Base-by-base conservation (phyloP, 2,329 filamentous ascomycete genomes). In the Echinosphaeria canescens region DNA sequence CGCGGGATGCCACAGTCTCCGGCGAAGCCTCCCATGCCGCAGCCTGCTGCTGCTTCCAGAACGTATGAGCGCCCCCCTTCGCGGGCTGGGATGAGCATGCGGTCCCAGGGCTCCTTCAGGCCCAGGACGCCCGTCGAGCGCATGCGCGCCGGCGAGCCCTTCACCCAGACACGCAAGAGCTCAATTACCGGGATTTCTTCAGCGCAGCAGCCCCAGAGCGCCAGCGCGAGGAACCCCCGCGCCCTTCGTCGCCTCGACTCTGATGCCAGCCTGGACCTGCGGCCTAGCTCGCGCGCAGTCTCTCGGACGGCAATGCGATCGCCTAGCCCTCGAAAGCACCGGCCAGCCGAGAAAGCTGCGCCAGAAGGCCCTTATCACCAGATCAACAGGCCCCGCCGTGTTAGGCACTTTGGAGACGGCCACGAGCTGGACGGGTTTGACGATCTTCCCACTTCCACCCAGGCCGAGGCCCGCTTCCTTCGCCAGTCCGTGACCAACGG, bases 391-490 rank as follows among this genome's bases (percentile, higher is more conserved):
- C 81, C 81, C 3, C 59, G 66, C 19, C 60, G 69, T 22, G 57
- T 59, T 31, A 63, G 71, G 24, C 69, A 79, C 39, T 98, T 90
- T 50, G 88, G 88, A 10, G 81, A 93, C 46, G 88, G 88, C 11
- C 76, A 75, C 32, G 88, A 98, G 48, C 59, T 98, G 18, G 85
- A 95, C 37, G 71, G 65, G 3, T 95, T 98, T 44, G 88, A 98
- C 44, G 88, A 98, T 48, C 54, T 98, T 29, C 85, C 85, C 2
- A 95, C 84, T 0, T 93, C 84, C 11, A 69, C 63, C 10, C 68
- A 75, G 32, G 63, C 69, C 10, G 88, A 98, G 49, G 81, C 71
- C 33, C 76, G 69, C 38, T 98, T 69, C 41, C 59, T 82, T 33
- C 90, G 84, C 46, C 70, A 76, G 38, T 84, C 88, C 3, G 56